Evolutionary conservation across 192 early-diverging fungal species (phyloP), one percentile per base, ranked within the genome.

Genomic region (Coemansia sp.): DNA sequence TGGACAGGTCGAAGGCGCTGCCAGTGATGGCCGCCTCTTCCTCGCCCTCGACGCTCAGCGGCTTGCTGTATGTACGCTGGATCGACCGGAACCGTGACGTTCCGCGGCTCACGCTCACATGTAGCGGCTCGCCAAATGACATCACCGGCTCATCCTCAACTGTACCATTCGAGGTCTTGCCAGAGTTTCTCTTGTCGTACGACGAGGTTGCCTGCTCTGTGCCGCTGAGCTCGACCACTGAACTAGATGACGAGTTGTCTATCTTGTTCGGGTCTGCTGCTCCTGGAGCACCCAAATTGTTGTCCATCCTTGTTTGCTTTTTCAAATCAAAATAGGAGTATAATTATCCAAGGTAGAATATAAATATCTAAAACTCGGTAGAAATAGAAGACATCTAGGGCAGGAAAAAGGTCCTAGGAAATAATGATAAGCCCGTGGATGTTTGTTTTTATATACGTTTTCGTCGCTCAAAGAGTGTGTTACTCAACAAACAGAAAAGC

Each of bases 51-150:
- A 81, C 15, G 5, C 64, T 57, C 22, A 67, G 55, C 34, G 65
- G 64, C 67, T 66, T 65, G 64, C 65, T 75, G 59, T 62, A 68
- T 2, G 74, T 66, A 54, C 74, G 74, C 71, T 76, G 73, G 57
- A 76, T 69, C 27, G 68, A 67, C 30, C 65, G 34, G 55, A 76
- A 82, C 22, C 67, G 59, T 48, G 61, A 55, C 3, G 69, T 70
- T 6, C 65, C 79, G 1, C 68, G 66, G 25, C 56, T 56, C 27
- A 72, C 63, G 58, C 74, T 75, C 29, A 82, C 79, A 15, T 77
- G 62, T 36, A 71, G 64, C 15, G 69, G 79, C 60, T 82, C 79
- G 19, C 79, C 79, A 64, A 82, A 82, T 9, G 75, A 78, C 33
- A 34, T n/a, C 10, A 37, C 25, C 15, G 66, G 55, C 64, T 76